A percentile compares a stretch with the other conserved stretches of the same genome.
phyloP scores from a whole-genome alignment of 768 basidiomycete species.

The Xerocomus potaroensis region DNA sequence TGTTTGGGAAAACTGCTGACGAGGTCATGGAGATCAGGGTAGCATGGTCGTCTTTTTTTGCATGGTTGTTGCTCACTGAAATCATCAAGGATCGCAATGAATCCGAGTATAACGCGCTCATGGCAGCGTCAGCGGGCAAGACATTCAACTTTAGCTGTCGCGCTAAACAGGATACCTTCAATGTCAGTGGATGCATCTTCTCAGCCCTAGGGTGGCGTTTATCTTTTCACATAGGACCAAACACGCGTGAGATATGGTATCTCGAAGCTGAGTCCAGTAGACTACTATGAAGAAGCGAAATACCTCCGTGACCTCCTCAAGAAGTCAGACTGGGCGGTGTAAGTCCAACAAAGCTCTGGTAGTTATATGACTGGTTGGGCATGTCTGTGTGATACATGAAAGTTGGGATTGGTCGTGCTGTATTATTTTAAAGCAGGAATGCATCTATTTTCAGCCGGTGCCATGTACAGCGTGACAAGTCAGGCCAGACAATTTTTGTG shows the following conservation, averaged over 20 bases:
- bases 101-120: constrained; percentile 47
- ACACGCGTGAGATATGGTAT: constrained; percentile 82
- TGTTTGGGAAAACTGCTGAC: constrained; percentile 78
- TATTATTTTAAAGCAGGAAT: neutral
- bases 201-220: neutral
- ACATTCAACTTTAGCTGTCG: constrained; percentile 81
- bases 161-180: constrained; percentile 83
- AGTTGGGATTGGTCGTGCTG: neutral
- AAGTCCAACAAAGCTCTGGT: neutral
- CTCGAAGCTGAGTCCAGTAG: constrained; percentile 55
- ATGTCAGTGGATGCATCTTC: constrained; percentile 46
- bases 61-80: neutral
- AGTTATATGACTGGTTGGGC: neutral
- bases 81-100: constrained; percentile 54
- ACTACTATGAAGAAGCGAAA: constrained; percentile 67
- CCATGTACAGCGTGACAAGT: too few species aligned
- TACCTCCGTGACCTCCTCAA: constrained; percentile 54
- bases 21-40: constrained; percentile 76
- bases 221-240: constrained; percentile 52
- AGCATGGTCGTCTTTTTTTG: neutral
- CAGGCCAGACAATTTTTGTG: too few species aligned
- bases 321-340: constrained; percentile 53
- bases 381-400: constrained; percentile 4
- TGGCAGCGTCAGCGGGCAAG: constrained; percentile 63
- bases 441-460: neutral